Conservation (phyloP, 495 filamentous ascomycete species). For the Xylaria intraflava region DNA sequence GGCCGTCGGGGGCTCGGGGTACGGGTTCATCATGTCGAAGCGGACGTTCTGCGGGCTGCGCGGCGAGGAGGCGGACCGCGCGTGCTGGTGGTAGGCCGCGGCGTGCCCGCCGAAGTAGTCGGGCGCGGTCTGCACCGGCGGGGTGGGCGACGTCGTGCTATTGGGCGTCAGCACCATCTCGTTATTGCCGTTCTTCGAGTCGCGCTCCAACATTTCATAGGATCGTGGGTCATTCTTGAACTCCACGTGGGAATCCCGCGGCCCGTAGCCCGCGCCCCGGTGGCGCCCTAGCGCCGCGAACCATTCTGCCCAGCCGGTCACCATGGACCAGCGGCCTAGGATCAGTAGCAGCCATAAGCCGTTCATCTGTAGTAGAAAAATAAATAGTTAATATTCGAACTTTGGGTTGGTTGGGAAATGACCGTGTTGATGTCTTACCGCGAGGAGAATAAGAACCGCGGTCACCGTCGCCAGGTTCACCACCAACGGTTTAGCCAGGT, state of each 20-base stretch:
- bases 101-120: conserved; percentile 42
- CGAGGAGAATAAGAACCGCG: conserved; percentile 73
- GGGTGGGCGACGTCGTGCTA: conserved; percentile 34
- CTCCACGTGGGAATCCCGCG: conserved; percentile 65
- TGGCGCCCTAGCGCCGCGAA: conserved; percentile 31
- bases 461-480: conserved; percentile 71
- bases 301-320: conserved; percentile 73
- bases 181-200: conserved; percentile 39
- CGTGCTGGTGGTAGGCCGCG: conserved; percentile 39
- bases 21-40: conserved; percentile 34
- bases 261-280: conserved; percentile 70
- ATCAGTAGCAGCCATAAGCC: conserved; percentile 81
- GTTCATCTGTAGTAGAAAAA: conserved; percentile 49
- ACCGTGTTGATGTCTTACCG: conserved; percentile 43
- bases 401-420: background rate
- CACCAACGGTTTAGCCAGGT: conserved; percentile 48
- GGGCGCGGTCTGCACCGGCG: conserved; percentile 35
- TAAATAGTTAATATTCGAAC: background rate
- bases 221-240: conserved; percentile 58
- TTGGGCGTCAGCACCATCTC: conserved; percentile 42
- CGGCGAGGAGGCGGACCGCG: conserved; percentile 43
- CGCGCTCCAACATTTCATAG: conserved; percentile 75
- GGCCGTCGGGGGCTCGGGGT: conserved; percentile 11
- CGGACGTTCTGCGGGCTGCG: conserved; percentile 32
- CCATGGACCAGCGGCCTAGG: conserved; percentile 73